A percentile compares a stretch with the other conserved stretches of the same genome.
Conservation (phyloP, 768 basidiomycete genomes). For the Mycena galopus region DNA sequence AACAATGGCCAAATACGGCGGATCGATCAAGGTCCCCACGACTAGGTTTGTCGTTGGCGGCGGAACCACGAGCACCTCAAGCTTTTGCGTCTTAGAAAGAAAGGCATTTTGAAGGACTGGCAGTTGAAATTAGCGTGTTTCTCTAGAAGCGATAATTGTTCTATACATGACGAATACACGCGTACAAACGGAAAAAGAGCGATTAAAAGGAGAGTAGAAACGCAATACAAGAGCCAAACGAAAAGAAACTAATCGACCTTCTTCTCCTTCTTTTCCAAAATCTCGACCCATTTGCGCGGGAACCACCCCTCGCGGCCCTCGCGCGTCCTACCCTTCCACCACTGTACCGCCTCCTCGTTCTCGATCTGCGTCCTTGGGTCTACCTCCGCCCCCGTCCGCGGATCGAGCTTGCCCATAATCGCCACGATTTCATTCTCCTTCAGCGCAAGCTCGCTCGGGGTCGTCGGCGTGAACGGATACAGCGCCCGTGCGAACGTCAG, state of each 20-base stretch:
- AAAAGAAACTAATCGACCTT: constrained; percentile 34
- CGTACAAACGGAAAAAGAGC: too few species aligned
- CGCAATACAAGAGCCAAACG: neutral
- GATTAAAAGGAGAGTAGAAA: neutral
- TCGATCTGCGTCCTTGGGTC: constrained; percentile 73
- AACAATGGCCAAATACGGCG: too few species aligned
- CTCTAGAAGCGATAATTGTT: too few species aligned
- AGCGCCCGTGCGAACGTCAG: constrained; percentile 88
- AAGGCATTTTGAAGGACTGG: too few species aligned
- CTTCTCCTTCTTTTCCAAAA: constrained; percentile 64
- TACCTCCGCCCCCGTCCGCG: constrained; percentile 74
- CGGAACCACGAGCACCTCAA: too few species aligned
- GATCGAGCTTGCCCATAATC: constrained; percentile 85
- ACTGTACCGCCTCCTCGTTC: constrained; percentile 62
- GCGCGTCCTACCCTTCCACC: constrained; percentile 95
- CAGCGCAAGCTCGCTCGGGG: constrained; percentile 83
- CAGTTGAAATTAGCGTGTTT: too few species aligned
- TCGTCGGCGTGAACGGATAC: constrained; percentile 82
- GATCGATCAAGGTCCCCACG: too few species aligned
- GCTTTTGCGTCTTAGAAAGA: too few species aligned
- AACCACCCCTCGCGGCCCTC: constrained; percentile 97
- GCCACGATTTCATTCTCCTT: constrained; percentile 95
- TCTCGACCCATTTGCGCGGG: constrained; percentile 89
- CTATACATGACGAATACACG: too few species aligned
- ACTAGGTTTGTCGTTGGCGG: too few species aligned